These are phyloP conservation scores for Geosiphon pyriformis DNA, from an alignment of 192 early-diverging fungal genomes.

Conservation along the genomic window DNA sequence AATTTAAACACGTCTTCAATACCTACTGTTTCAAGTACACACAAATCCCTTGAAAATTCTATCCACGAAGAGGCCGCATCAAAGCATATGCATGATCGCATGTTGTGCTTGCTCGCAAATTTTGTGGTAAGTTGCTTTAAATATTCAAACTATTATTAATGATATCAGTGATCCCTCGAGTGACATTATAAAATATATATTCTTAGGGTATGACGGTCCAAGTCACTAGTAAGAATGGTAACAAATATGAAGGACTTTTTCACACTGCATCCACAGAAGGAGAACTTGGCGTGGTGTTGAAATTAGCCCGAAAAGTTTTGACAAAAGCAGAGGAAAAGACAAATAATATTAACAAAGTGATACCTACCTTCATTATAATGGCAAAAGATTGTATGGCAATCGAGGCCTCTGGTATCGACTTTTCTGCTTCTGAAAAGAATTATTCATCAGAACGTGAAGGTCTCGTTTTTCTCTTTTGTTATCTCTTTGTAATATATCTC, in stretches of 20 bases:
- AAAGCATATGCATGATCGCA: conserved; percentile 56
- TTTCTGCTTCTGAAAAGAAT: conserved; percentile 38
- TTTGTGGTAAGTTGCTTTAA: conserved; percentile 50
- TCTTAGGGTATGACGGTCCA: conserved; percentile 61
- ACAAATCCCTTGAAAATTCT: conserved; percentile 26
- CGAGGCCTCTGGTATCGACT: conserved; percentile 45
- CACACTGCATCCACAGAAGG: conserved; percentile 51
- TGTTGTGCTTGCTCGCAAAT: conserved; percentile 59
- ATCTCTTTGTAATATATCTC: neutral
- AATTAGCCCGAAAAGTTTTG: conserved; percentile 44
- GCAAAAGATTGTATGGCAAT: conserved; percentile 64
- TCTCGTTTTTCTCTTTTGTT: conserved; percentile 22
- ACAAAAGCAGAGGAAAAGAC: conserved; percentile 38
- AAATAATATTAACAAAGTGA: conserved; percentile 30
- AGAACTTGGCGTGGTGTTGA: conserved; percentile 63
- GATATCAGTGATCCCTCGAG: too few species aligned
- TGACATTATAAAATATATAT: too few species aligned
- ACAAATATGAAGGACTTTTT: conserved; percentile 65
- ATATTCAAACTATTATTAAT: too few species aligned
- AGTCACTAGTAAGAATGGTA: conserved; percentile 52
- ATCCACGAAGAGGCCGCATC: conserved; percentile 28
- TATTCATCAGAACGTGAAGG: conserved; percentile 40
- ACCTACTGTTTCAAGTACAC: neutral
- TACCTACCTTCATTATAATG: conserved; percentile 49
- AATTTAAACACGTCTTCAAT: conserved; percentile 13